Base-by-base conservation (phyloP, 1,284 basidiomycete species). In the Ganoderma boninense region DNA sequence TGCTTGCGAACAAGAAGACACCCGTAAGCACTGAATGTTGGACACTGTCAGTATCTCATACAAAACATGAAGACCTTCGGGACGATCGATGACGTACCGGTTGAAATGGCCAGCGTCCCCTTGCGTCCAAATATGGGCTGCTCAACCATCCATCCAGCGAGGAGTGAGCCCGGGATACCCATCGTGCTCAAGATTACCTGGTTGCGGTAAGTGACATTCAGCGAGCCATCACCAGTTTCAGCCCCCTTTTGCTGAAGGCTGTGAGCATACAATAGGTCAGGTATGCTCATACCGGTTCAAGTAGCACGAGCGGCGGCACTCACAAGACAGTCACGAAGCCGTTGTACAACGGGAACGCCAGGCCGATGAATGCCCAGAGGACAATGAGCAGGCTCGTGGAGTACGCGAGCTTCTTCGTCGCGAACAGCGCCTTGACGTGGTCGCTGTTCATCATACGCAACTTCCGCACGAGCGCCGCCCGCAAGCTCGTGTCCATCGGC, bases 151-250 rank as follows among this genome's bases (percentile, higher is more conserved):
- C 84, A 90, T 13, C 88, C 89, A 38, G 86, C 90, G 68, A 88
- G 78, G 44, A 91, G 81, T 0, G 89, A 89, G n/a, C 91, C 91
- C 0, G 92, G 90, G 6, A 93, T 82, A 26, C 91, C 91, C 57
- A 91, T 89, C 1, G 91, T 87, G 68, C 89, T 90, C 59, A 93
- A 79, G 68, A 92, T 92, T 52, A 89, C 89, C 84, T 88, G 89
- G 75, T 92, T 93, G 62, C 89, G 87, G 77, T 89, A 92, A 0
- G 90, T 92, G 72, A 88, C 89, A 73, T 91, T 88, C 2, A 87
- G 77, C 0, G 89, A 89, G 1, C 86, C 85, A 68, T 90, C 89
- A 0, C 90, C 91, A 70, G 91, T 90, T 69, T 87, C 79, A 1
- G 87, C 86, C n/a, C 90, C 91, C 40, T 89, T 85, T 29, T 83